Conservation (phyloP, 805 yeast species). For the Candida endomychidarum region DNA sequence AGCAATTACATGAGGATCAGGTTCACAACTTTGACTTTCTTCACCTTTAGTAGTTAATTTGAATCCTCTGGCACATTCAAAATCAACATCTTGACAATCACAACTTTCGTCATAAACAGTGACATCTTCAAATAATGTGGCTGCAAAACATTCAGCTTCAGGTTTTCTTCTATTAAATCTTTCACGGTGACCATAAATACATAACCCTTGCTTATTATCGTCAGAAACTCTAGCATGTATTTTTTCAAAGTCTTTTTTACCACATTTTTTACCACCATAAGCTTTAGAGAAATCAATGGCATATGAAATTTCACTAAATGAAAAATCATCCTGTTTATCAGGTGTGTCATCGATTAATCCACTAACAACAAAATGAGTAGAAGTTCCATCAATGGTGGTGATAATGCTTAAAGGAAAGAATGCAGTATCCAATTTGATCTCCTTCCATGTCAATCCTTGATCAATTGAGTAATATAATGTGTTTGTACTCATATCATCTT, state of each 20-base stretch:
- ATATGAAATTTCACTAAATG: conserved; percentile 23
- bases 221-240: conserved; percentile 52
- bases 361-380: conserved; percentile 52
- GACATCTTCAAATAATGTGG: conserved; percentile 46
- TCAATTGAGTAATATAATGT: conserved; percentile 59
- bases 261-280: conserved; percentile 48
- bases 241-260: conserved; percentile 59
- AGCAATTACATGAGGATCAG: conserved; percentile 24
- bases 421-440: conserved; percentile 44
- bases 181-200: conserved; percentile 71
- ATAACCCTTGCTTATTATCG: conserved; percentile 37
- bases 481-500: conserved; percentile 29
- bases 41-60: conserved; percentile 19
- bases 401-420: conserved; percentile 44
- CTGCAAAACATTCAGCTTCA: conserved; percentile 62
- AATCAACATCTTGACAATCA: conserved; percentile 62
- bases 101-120: conserved; percentile 55
- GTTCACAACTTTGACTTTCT: too few relatives aligned
- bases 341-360: conserved; percentile 36
- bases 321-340: conserved; percentile 10
- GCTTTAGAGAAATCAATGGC: conserved; percentile 59
- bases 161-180: conserved; percentile 62
- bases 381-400: conserved; percentile 71
- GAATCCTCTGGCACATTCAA: conserved; percentile 64
- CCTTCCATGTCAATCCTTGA: conserved; percentile 69